Evolutionary conservation across 1,284 basidiomycete genomes (phyloP).

Genomic region (Sanguinoderma infundibulare): DNA sequence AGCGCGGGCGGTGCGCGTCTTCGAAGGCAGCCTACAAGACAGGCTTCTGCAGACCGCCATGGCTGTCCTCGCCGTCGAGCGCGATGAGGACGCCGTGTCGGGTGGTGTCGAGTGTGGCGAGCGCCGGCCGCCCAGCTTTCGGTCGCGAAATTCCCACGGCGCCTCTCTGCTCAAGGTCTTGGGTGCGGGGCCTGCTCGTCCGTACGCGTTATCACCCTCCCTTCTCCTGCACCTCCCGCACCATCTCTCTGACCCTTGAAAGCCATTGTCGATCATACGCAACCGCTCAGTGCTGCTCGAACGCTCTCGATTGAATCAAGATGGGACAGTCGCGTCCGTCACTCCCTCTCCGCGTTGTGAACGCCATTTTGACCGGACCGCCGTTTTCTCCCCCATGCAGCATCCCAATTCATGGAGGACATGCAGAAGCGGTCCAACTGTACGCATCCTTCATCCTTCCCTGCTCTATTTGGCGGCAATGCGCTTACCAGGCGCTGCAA

Average conservation of each 20-base stretch:
- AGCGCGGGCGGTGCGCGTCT: constrained; percentile 18
- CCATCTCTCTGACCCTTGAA: background rate
- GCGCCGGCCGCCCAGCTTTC: constrained; percentile 16
- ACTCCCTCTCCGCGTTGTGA: constrained; percentile 9
- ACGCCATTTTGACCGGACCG: constrained; percentile 12
- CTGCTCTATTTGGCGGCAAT: constrained; percentile 10
- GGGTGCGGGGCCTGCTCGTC: background rate
- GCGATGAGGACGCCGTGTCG: constrained; percentile 7
- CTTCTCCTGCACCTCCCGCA: constrained; percentile 2
- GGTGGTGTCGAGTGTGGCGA: too few species aligned
- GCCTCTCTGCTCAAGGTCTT: constrained; percentile 18
- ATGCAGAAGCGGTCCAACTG: constrained; percentile 94
- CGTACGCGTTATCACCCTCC: constrained; percentile 19
- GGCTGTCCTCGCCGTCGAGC: constrained; percentile 23
- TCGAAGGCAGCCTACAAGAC: constrained; percentile 12
- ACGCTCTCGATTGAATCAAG: constrained; percentile 24
- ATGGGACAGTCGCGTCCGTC: constrained; percentile 83
- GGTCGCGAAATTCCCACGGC: constrained; percentile 24
- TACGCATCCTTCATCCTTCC: constrained; percentile 41
- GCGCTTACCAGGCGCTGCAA: background rate
- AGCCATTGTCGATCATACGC: background rate
- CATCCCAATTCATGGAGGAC: constrained; percentile 92
- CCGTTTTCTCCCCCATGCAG: constrained; percentile 43
- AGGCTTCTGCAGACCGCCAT: constrained; percentile 17
- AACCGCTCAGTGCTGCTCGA: background rate